Conservation (phyloP, 441 rosid genomes). For the Syzygium syzygioides region DNA sequence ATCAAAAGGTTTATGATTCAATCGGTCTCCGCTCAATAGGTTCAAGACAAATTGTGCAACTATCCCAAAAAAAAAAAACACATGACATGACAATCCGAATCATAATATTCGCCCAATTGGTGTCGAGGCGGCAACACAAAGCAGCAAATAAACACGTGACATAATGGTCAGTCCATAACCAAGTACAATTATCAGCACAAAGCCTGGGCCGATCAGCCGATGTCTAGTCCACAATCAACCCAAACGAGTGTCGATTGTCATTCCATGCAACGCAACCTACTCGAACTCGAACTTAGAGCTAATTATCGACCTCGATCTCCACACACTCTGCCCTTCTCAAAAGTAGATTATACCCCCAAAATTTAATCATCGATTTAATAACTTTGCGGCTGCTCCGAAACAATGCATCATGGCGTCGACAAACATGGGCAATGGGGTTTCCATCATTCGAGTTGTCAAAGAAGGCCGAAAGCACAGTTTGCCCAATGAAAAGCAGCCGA, state of each 20-base stretch:
- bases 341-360: background rate
- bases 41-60: background rate
- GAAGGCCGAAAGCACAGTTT: background rate
- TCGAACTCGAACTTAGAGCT: background rate
- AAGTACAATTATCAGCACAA: background rate
- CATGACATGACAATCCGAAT: accelerated
- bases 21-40: background rate
- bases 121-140: accelerated
- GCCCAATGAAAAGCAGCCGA: background rate
- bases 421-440: background rate
- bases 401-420: background rate
- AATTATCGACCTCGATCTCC: background rate
- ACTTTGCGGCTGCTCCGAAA: background rate
- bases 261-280: background rate
- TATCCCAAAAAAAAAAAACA: background rate
- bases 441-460: background rate
- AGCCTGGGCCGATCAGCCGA: background rate
- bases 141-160: accelerated
- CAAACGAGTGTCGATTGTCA: background rate
- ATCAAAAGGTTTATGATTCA: background rate
- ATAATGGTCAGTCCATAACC: accelerated
- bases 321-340: background rate
- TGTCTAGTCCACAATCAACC: background rate
- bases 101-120: background rate
- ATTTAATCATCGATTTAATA: background rate